phyloP scores from a whole-genome alignment of 1,139 yeast genomes.

The Pichia sp. region DNA sequence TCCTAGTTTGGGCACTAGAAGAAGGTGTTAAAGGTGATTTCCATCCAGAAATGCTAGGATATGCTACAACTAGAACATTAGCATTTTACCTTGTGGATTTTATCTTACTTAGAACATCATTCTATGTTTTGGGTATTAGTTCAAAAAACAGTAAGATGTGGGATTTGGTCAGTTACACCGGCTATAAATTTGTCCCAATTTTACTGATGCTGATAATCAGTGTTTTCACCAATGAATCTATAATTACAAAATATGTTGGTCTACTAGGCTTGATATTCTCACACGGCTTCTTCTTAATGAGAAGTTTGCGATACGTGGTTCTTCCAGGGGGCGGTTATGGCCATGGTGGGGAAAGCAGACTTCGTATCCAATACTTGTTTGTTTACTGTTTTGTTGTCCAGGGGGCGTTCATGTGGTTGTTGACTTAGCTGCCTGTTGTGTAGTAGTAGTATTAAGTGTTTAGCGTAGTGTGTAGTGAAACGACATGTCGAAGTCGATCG shows the following conservation, averaged over 20 bases:
- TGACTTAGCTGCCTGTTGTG: slow-evolving; percentile 15
- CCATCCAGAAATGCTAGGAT: slow-evolving; percentile 89
- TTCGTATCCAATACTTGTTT: slow-evolving; percentile 80
- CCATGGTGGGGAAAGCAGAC: slow-evolving; percentile 39
- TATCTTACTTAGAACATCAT: slow-evolving; percentile 51
- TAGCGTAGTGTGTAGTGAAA: background rate
- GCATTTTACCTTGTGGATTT: slow-evolving; percentile 77
- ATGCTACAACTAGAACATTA: slow-evolving; percentile 81
- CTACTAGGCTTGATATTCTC: slow-evolving; percentile 43
- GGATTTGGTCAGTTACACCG: slow-evolving; percentile 85
- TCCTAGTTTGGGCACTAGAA: slow-evolving; percentile 74
- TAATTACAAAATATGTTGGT: slow-evolving; percentile 34
- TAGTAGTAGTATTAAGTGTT: background rate
- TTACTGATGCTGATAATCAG: slow-evolving; percentile 49
- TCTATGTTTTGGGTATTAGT: slow-evolving; percentile 53
- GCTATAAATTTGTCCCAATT: slow-evolving; percentile 88
- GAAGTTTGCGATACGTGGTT: slow-evolving; percentile 76
- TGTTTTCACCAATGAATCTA: slow-evolving; percentile 32
- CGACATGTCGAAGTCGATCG: too few species aligned
- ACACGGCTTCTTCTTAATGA: slow-evolving; percentile 66
- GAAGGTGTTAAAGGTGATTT: slow-evolving; percentile 87
- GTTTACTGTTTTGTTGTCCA: slow-evolving; percentile 82
- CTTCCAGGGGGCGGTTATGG: slow-evolving; percentile 47
- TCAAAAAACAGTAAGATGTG: slow-evolving; percentile 45
- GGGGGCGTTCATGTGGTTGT: slow-evolving; percentile 36